phyloP scores from a whole-genome alignment of 768 basidiomycete species.

The Ramaria rubella region DNA sequence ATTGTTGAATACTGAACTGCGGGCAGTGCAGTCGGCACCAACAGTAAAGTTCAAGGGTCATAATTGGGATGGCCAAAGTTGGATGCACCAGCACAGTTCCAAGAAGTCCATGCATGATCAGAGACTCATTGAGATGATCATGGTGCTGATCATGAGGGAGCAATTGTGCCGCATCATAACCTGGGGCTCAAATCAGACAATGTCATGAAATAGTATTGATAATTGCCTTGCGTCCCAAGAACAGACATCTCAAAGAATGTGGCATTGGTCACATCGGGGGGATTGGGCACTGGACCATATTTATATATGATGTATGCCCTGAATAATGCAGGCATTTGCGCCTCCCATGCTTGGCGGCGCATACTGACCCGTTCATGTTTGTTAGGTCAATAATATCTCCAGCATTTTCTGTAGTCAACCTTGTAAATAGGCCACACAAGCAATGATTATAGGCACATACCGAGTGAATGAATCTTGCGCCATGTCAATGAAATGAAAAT shows the following conservation, averaged over 20 bases:
- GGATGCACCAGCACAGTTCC: background rate
- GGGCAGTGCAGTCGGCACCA: background rate
- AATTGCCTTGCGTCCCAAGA: background rate
- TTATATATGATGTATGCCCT: background rate
- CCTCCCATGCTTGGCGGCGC: background rate
- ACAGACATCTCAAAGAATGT: background rate
- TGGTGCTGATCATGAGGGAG: background rate
- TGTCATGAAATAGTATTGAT: background rate
- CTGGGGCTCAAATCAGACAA: background rate
- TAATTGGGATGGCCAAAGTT: background rate
- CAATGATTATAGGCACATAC: background rate
- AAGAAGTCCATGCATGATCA: constrained; percentile 1
- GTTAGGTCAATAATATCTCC: background rate
- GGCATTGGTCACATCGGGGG: background rate
- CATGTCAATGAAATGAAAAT: background rate
- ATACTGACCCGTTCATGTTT: background rate
- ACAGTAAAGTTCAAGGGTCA: background rate
- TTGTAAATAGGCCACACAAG: background rate
- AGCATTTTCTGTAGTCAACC: background rate
- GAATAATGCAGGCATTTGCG: background rate
- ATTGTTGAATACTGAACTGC: constrained; percentile 9
- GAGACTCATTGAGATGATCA: background rate
- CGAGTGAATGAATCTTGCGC: background rate
- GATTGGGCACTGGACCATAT: background rate
- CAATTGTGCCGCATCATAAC: background rate